Conservation (phyloP, 352 stramenopile species). For the Peronospora belbahrii region DNA sequence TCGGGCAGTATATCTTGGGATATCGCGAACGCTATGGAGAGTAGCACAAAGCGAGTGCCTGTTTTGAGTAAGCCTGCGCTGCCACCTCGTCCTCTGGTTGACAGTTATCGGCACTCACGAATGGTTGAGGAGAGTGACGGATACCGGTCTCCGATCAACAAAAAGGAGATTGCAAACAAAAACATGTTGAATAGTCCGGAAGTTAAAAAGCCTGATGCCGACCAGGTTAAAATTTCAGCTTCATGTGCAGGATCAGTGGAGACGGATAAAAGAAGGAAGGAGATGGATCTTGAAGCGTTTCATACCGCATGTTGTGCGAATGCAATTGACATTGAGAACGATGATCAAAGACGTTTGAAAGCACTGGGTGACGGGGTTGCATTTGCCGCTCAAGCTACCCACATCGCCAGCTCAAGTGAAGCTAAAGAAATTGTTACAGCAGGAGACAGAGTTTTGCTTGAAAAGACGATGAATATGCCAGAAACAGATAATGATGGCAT, state of each 20-base stretch:
- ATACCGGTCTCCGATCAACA: constrained; percentile 3
- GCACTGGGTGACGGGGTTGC: neutral
- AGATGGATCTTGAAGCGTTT: neutral
- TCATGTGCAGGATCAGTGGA: constrained; percentile 4
- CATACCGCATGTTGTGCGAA: neutral
- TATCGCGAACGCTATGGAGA: constrained; percentile 8
- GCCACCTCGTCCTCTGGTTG: constrained; percentile 28
- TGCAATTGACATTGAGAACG: constrained; percentile 1
- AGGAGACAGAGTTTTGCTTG: neutral
- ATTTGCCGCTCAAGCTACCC: neutral
- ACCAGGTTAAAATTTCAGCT: neutral
- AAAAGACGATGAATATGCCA: neutral
- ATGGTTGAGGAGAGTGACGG: constrained; percentile 7
- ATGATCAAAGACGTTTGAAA: constrained; percentile 1
- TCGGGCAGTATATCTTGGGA: constrained; percentile 20
- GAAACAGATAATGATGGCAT: constrained; percentile 1
- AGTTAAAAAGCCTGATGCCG: neutral
- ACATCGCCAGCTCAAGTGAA: neutral
- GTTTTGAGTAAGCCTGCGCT: constrained; percentile 14
- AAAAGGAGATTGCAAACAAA: constrained; percentile 4
- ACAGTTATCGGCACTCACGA: constrained; percentile 19
- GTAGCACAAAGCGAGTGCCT: constrained; percentile 17
- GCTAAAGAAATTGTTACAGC: neutral
- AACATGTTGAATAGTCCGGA: neutral
- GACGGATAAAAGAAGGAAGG: constrained; percentile 5